A percentile compares a stretch with the other conserved stretches of the same genome.
These are phyloP conservation scores for Nakazawaea peltata DNA, from an alignment of 805 yeast genomes.

Conservation along the genomic window DNA sequence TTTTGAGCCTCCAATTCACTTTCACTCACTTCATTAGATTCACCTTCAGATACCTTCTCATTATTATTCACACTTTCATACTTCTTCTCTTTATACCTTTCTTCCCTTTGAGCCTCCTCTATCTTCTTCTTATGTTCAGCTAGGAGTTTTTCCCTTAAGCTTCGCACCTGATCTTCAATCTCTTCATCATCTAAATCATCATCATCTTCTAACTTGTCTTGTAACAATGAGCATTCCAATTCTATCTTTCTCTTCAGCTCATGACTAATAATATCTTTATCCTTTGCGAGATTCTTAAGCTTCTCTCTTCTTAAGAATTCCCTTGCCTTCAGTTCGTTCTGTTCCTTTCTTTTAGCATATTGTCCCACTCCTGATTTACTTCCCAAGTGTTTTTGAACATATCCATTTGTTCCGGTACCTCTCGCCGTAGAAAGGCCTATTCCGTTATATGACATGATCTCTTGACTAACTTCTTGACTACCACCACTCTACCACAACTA, in stretches of 20 bases:
- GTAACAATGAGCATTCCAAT: slow-evolving; percentile 38
- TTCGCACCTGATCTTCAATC: slow-evolving; percentile 23
- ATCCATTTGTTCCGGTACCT: slow-evolving; percentile 60
- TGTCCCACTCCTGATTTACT: slow-evolving; percentile 25
- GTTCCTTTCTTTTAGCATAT: slow-evolving; percentile 27
- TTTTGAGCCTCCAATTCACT: slow-evolving; percentile 9
- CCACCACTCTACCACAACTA: too few species aligned
- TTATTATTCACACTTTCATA: slow-evolving; percentile 1
- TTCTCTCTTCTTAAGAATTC: slow-evolving; percentile 8
- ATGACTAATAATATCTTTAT: slow-evolving; percentile 25
- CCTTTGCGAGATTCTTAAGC: slow-evolving; percentile 11
- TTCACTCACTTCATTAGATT: not conserved
- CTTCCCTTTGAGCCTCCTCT: not conserved
- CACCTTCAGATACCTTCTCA: not conserved
- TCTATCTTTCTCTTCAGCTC: slow-evolving; percentile 31
- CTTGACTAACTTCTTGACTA: not conserved
- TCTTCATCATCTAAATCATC: slow-evolving; percentile 27
- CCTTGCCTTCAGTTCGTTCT: slow-evolving; percentile 11
- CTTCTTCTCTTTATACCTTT: not conserved
- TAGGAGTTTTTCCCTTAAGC: slow-evolving; percentile 17
- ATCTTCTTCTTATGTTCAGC: slow-evolving; percentile 1
- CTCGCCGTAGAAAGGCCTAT: slow-evolving; percentile 48
- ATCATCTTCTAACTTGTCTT: slow-evolving; percentile 45
- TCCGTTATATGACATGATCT: slow-evolving; percentile 46
- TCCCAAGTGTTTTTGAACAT: slow-evolving; percentile 39